Percentiles rank a stretch among this genome's conserved stretches.
Evolutionary conservation across 2,329 filamentous ascomycete species (phyloP).

Genomic region (Neofusicoccum cordaticola): DNA sequence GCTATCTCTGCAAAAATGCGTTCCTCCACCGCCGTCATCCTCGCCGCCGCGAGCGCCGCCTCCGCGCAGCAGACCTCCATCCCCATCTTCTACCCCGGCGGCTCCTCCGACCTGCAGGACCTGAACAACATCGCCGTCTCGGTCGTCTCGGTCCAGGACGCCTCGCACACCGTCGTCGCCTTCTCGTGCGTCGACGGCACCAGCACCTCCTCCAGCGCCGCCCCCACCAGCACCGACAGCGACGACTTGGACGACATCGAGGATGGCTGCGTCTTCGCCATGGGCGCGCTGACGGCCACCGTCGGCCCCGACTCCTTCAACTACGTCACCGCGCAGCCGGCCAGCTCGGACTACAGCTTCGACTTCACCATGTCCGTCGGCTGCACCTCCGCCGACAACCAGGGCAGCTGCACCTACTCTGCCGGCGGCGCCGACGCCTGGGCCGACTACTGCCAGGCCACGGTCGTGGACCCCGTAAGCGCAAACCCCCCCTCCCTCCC

Average conservation of each 20-base stretch:
- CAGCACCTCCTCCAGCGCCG: neutral
- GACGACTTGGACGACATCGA: neutral
- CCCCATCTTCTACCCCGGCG: constrained; percentile 3
- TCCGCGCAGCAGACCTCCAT: neutral
- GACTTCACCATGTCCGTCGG: neutral
- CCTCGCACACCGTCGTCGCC: neutral
- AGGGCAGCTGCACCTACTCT: neutral
- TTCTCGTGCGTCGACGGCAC: neutral
- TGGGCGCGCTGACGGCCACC: neutral
- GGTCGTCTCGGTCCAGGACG: neutral
- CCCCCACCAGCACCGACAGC: neutral
- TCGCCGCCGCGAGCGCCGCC: constrained; percentile 3
- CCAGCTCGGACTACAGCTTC: neutral
- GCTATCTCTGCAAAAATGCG: neutral
- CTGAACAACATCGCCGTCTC: neutral
- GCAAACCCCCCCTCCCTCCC: neutral
- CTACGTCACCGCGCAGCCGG: neutral
- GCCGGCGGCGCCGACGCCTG: neutral
- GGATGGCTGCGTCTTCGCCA: neutral
- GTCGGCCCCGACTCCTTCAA: neutral
- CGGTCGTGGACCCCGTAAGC: neutral
- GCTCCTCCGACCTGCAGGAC: no score
- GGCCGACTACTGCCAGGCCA: neutral
- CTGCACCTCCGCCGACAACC: neutral
- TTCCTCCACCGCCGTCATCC: neutral